Conservation (phyloP, 139 green algal genomes). For the Haematococcus sp. region DNA sequence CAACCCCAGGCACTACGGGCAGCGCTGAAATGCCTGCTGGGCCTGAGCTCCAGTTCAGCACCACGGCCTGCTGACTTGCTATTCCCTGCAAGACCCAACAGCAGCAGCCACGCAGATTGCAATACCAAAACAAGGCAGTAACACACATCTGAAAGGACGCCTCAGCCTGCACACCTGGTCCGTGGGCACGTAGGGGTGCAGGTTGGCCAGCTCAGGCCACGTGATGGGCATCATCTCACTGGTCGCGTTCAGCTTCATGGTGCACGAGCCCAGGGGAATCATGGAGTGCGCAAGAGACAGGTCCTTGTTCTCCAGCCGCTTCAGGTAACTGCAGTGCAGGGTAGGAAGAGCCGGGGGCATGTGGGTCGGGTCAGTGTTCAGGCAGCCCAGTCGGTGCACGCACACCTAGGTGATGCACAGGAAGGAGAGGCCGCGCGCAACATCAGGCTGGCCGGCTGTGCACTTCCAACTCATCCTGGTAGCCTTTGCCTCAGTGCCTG, state of each 20-base stretch:
- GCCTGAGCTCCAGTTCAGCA: too few relatives aligned
- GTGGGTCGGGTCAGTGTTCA: neutral
- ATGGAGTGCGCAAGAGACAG: constrained; percentile 94
- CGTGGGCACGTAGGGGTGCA: constrained; percentile 93
- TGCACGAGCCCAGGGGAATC: constrained; percentile 98
- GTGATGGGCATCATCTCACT: constrained; percentile 98
- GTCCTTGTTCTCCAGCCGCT: constrained; percentile 96
- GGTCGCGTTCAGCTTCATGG: constrained; percentile 99
- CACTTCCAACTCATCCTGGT: too few relatives aligned
- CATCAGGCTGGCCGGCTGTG: too few relatives aligned
- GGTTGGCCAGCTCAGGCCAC: constrained; percentile 94
- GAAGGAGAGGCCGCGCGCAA: too few relatives aligned
- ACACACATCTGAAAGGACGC: neutral
- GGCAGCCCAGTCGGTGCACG: too few relatives aligned
- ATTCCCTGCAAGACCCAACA: too few relatives aligned
- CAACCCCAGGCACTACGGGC: too few relatives aligned
- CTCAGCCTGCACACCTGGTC: constrained; percentile 56
- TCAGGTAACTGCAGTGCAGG: constrained; percentile 79
- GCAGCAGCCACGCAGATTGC: too few relatives aligned
- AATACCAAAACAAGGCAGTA: neutral
- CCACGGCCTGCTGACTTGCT: too few relatives aligned
- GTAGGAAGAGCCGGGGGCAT: neutral
- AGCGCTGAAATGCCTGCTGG: neutral
- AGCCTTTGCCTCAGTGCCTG: too few relatives aligned
- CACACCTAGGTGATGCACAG: too few relatives aligned